Evolutionary conservation across 2,329 filamentous ascomycete genomes (phyloP).

Genomic region (Calycina herbarum): DNA sequence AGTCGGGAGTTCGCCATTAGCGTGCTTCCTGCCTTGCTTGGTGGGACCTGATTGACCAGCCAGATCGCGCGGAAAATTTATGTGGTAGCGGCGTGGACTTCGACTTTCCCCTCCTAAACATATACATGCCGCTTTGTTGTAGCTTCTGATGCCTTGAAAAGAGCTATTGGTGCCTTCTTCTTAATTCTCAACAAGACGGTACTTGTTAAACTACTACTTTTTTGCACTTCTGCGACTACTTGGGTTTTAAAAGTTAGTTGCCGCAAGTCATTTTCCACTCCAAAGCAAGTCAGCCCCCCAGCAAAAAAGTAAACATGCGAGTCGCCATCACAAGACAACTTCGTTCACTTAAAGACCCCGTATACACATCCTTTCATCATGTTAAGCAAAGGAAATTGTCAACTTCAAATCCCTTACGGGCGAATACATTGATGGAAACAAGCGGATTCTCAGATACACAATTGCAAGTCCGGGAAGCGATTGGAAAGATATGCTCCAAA

Average conservation of each 20-base stretch:
- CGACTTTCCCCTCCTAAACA: neutral
- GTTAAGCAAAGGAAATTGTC: conserved; percentile 27
- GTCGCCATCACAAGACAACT: neutral
- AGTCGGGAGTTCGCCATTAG: neutral
- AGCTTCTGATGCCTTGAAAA: neutral
- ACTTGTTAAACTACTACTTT: no score
- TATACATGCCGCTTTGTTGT: neutral
- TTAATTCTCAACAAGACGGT: no score
- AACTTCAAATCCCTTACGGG: conserved; percentile 18
- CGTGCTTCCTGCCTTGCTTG: conserved; percentile 2
- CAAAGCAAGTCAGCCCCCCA: neutral
- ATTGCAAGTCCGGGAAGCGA: conserved; percentile 68
- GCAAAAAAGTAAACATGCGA: neutral
- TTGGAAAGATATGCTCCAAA: conserved; percentile 65
- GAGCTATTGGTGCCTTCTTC: neutral
- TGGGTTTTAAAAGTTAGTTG: neutral
- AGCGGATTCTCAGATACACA: conserved; percentile 73
- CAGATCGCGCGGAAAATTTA: neutral
- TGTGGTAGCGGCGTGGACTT: neutral
- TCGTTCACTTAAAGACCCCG: neutral
- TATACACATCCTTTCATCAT: neutral
- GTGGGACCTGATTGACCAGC: conserved; percentile 1
- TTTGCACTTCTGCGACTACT: neutral
- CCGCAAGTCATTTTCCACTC: neutral
- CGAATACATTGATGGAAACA: conserved; percentile 63